phyloP scores from a whole-genome alignment of 164 flowering plant genomes.

The Vitis amurensis region DNA sequence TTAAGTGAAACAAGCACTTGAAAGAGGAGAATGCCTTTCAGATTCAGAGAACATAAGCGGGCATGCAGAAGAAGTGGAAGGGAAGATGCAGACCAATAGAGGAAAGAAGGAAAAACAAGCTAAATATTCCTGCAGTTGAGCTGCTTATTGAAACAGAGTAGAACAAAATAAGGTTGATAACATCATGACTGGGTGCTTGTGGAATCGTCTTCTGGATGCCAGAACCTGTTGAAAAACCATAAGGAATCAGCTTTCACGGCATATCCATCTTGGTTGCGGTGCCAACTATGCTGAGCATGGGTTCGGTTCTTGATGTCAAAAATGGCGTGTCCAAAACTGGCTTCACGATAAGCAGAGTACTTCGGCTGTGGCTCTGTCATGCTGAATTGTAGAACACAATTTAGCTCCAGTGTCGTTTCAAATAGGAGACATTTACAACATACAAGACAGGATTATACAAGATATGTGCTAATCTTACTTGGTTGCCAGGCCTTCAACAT shows the following conservation, averaged over 20 bases:
- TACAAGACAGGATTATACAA: not conserved
- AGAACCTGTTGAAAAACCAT: slow-evolving; percentile 39
- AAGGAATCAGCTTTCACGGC: slow-evolving; percentile 37
- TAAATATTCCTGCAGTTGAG: too few species aligned
- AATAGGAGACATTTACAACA: not conserved
- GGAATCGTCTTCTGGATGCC: slow-evolving; percentile 32
- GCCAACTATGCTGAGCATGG: slow-evolving; percentile 43
- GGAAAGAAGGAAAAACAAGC: not conserved
- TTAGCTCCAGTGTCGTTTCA: not conserved
- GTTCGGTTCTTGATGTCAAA: slow-evolving; percentile 55
- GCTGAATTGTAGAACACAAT: slow-evolving; percentile 25
- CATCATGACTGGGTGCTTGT: not conserved
- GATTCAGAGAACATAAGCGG: too few species aligned
- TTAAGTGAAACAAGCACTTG: too few species aligned
- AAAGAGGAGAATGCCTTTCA: too few species aligned
- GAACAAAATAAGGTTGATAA: not conserved
- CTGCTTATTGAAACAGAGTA: too few species aligned
- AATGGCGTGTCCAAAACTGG: slow-evolving; percentile 61
- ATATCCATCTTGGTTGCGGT: slow-evolving; percentile 43
- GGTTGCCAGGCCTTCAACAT: slow-evolving; percentile 73
- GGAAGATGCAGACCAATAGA: not conserved
- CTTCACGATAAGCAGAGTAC: slow-evolving; percentile 59
- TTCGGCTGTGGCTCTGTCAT: slow-evolving; percentile 67
- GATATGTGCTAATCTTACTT: slow-evolving; percentile 46
- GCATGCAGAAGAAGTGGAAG: not conserved